Percentiles rank a stretch among this genome's conserved stretches.
Evolutionary conservation across 2,329 filamentous ascomycete species (phyloP).

Genomic region (Aspergillus arachidicola): DNA sequence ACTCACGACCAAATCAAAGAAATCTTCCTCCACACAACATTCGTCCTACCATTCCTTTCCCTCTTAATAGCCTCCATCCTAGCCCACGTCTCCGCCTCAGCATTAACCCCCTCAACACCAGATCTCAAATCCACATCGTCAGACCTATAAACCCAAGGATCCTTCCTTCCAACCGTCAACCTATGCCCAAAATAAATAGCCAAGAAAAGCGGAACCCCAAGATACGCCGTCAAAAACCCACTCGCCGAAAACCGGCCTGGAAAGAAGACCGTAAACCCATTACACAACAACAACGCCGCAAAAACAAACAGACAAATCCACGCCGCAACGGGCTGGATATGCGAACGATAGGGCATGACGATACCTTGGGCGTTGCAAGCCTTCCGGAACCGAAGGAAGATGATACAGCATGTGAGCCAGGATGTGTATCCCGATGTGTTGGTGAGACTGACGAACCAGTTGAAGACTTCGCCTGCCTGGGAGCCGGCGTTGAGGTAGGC

Average conservation of each 20-base stretch:
- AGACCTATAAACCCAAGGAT: background rate
- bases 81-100: background rate
- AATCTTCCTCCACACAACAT: background rate
- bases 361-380: constrained; percentile 52
- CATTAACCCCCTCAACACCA: background rate
- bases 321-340: constrained; percentile 65
- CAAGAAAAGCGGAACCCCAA: constrained; percentile 61
- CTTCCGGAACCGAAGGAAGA: constrained; percentile 1
- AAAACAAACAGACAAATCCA: constrained; percentile 62
- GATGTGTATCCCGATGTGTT: background rate
- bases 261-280: constrained; percentile 60
- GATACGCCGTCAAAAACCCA: constrained; percentile 60
- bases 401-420: background rate
- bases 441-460: constrained; percentile 4
- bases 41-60: background rate
- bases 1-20: background rate
- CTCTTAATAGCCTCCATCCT: background rate
- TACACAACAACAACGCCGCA: constrained; percentile 63
- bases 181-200: constrained; percentile 50
- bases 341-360: constrained; percentile 55
- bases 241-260: constrained; percentile 52
- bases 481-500: background rate
- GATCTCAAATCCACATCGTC: background rate
- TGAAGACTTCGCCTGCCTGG: background rate
- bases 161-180: background rate